Conservation (phyloP, 495 filamentous ascomycete genomes). For the Chaetomium fimeti region DNA sequence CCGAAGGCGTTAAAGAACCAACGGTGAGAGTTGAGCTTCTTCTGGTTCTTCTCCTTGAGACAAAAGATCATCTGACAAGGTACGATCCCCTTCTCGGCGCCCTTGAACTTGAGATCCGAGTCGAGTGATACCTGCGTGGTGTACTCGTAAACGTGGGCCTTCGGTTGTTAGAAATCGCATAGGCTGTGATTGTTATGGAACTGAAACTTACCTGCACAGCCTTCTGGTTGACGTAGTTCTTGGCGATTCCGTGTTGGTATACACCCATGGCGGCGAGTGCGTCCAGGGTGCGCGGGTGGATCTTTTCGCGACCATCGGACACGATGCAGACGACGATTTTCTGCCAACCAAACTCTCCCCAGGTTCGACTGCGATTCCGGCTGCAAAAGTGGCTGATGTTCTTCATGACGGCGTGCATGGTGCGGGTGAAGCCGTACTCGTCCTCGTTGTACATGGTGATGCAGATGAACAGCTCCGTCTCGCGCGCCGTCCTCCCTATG, state of each 20-base stretch:
- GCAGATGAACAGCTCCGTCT: constrained; percentile 98
- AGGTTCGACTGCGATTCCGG: constrained; percentile 85
- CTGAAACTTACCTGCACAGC: too few species aligned
- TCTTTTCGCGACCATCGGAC: constrained; percentile 88
- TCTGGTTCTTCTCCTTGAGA: constrained; percentile 94
- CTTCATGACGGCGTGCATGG: constrained; percentile 98
- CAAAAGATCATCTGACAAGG: constrained; percentile 99
- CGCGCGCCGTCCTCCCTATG: constrained; percentile 76
- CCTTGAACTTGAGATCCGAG: constrained; percentile 94
- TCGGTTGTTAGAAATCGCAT: constrained; percentile 21
- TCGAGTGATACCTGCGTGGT: constrained; percentile 97
- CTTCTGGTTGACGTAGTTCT: constrained; percentile 92
- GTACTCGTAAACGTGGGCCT: constrained; percentile 97
- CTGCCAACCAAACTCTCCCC: constrained; percentile 97
- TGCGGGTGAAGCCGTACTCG: constrained; percentile 91
- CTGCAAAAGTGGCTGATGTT: constrained; percentile 97
- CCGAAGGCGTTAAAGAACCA: constrained; percentile 99
- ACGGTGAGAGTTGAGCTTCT: constrained; percentile 97
- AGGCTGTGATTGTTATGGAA: too few species aligned
- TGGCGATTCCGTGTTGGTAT: constrained; percentile 98
- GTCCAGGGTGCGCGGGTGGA: constrained; percentile 90
- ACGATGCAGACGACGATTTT: constrained; percentile 99
- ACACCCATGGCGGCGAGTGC: constrained; percentile 96
- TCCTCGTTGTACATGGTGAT: constrained; percentile 99
- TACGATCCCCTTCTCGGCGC: constrained; percentile 98